A percentile compares a stretch with the other conserved stretches of the same genome.
phyloP scores from a whole-genome alignment of 192 early-diverging fungal species.

The Backusella circina region DNA sequence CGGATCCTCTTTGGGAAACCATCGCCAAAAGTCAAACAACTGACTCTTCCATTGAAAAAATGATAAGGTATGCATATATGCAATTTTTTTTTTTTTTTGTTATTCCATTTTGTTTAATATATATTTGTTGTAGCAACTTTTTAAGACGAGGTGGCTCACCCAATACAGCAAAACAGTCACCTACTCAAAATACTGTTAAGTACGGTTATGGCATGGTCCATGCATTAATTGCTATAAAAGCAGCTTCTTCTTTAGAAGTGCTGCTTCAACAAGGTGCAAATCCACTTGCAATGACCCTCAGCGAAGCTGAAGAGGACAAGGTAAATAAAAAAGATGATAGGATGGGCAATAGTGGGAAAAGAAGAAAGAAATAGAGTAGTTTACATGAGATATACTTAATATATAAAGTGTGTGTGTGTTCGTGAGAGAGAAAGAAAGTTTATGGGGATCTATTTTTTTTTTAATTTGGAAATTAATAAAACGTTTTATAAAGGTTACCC shows the following conservation, averaged over 20 bases:
- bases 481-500: constrained; percentile 6
- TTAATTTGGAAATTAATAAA: not conserved
- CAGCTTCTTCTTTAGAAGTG: constrained; percentile 15
- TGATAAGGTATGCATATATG: constrained; percentile 27
- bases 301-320: constrained; percentile 31
- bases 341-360: not conserved
- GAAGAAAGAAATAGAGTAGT: not conserved
- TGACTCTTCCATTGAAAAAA: constrained; percentile 30
- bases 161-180: constrained; percentile 35
- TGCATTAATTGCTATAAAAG: constrained; percentile 24
- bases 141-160: constrained; percentile 34
- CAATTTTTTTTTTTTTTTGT: not conserved
- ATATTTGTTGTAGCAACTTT: constrained; percentile 23
- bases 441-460: not conserved
- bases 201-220: constrained; percentile 39
- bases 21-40: constrained; percentile 27
- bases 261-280: constrained; percentile 35
- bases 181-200: constrained; percentile 8
- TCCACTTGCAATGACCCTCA: constrained; percentile 29
- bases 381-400: not conserved
- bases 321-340: not conserved
- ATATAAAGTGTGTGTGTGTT: no score
- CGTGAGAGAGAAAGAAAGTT: no score
- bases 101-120: not conserved
- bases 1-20: constrained; percentile 34